Conservation (phyloP, 352 stramenopile species). For the Pythium sp. region DNA sequence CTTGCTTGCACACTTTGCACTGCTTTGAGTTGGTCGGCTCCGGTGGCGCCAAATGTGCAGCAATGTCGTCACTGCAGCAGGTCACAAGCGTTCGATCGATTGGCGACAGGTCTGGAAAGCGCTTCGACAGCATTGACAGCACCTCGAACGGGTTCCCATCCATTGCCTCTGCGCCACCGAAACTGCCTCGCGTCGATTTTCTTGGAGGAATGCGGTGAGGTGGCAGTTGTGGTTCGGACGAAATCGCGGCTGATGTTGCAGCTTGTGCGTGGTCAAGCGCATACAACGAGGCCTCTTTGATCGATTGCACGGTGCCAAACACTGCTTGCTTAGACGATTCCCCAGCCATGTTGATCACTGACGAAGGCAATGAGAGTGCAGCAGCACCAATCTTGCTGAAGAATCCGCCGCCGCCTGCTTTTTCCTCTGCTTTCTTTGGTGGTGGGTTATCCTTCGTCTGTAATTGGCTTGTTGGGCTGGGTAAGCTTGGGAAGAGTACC, state of each 20-base stretch:
- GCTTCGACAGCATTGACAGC: constrained; percentile 70
- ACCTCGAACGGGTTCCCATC: constrained; percentile 34
- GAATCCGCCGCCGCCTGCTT: constrained; percentile 39
- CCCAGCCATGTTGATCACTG: constrained; percentile 57
- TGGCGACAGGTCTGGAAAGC: constrained; percentile 71
- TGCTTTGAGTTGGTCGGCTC: constrained; percentile 56
- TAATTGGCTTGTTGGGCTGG: background rate
- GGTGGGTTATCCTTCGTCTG: background rate
- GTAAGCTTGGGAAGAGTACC: constrained; percentile 10
- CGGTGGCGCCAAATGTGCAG: constrained; percentile 51
- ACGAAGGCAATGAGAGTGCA: constrained; percentile 57
- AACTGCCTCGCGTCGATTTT: background rate
- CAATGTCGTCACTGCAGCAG: constrained; percentile 54
- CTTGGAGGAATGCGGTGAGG: constrained; percentile 15
- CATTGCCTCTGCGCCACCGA: constrained; percentile 7
- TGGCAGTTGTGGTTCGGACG: constrained; percentile 40
- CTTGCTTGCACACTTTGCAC: constrained; percentile 64
- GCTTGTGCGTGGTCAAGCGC: constrained; percentile 70
- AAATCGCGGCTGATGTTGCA: constrained; percentile 57
- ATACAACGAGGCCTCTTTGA: constrained; percentile 77
- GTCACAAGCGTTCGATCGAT: constrained; percentile 71
- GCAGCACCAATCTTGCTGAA: constrained; percentile 63
- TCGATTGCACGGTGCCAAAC: constrained; percentile 63
- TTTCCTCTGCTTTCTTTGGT: constrained; percentile 23
- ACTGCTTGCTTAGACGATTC: constrained; percentile 66